Base-by-base conservation (phyloP, 2,329 filamentous ascomycete species). In the Ramularia endophylla region DNA sequence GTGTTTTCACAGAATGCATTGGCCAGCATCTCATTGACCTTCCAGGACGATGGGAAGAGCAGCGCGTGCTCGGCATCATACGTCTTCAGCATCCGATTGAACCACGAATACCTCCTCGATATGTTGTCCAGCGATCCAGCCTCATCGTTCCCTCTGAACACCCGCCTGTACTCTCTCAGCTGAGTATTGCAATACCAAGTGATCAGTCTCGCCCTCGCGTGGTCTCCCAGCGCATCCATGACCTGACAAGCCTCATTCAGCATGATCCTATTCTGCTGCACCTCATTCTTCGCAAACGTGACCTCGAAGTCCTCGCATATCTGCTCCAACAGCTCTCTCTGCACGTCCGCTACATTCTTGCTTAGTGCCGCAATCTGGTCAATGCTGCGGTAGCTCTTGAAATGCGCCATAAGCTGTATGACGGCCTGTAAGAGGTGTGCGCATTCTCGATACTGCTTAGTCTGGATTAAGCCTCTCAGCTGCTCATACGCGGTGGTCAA, bases 301-400 rank as follows among this genome's bases (percentile, higher is more conserved):
- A 95, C 77, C 70, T 98, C 92, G 61, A 98, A 98, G 65, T 98
- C 92, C 66, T 97, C 92, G 63, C 92, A 98, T n/a, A 98, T 84
- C 66, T 98, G 92, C 68, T 98, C 92, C 43, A 95, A 70, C 44
- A 98, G 69, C 63, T 95, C 89, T 46, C 89, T 74, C 68, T 98
- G 92, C 50, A 98, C 74, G 56, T 97, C 92, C 5, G 88, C 84
- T 27, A 98, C 92, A 56, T 94, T 94, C 38, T 87, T 81, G 60
- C 87, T 94, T 49, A 98, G 73, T 1, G 85, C 85, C 19, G 92
- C 92, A 61, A 98, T 97, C 73, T 98, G 92, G 62, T 97, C 90
- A 55, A 98, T 97, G 55, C 88, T 95, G 44, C 92, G 76, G 64
- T 97, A 98, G 65, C 87, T 94, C 69, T 95, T 94, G 75, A 98